These are phyloP conservation scores for Chlamydomonas reinhardtii DNA, from an alignment of 163 green algal genomes.

Conservation along the genomic window DNA sequence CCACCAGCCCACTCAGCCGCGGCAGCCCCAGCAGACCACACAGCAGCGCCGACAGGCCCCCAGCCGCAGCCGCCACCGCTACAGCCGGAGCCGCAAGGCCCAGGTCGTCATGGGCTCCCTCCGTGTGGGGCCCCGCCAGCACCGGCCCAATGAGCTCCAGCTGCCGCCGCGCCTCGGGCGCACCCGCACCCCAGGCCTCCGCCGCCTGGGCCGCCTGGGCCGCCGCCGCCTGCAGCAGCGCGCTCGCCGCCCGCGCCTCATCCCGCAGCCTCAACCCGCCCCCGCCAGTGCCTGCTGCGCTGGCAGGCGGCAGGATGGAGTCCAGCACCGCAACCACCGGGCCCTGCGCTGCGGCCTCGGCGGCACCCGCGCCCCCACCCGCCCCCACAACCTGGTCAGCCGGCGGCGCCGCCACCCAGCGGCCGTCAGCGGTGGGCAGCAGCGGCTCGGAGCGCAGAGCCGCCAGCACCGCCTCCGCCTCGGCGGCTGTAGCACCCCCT, in stretches of 20 bases:
- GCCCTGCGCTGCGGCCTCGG: too few species aligned
- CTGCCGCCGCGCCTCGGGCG: too few species aligned
- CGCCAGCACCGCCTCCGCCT: not conserved
- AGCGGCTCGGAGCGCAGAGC: slow-evolving; percentile 21
- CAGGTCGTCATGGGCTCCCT: too few species aligned
- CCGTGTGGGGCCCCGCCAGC: too few species aligned
- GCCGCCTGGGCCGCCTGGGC: not conserved
- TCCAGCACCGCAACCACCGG: not conserved
- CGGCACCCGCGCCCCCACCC: too few species aligned
- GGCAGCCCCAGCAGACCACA: slow-evolving; percentile 11
- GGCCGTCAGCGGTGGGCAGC: slow-evolving; percentile 28
- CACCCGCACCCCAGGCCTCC: too few species aligned
- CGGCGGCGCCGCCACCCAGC: slow-evolving; percentile 17
- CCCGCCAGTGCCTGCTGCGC: not conserved
- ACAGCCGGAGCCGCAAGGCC: too few species aligned
- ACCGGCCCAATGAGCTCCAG: slow-evolving; percentile 20
- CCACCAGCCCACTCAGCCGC: slow-evolving; percentile 12
- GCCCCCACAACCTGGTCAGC: not conserved
- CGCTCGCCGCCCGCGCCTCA: not conserved
- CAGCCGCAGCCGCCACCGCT: too few species aligned
- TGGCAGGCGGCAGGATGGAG: too few species aligned
- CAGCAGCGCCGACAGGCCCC: not conserved
- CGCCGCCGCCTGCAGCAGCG: not conserved
- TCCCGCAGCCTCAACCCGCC: not conserved
- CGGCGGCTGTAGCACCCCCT: not conserved